These are phyloP conservation scores for Plasmodium coatneyi DNA, from an alignment of 169 alveolate species.

Conservation along the genomic window DNA sequence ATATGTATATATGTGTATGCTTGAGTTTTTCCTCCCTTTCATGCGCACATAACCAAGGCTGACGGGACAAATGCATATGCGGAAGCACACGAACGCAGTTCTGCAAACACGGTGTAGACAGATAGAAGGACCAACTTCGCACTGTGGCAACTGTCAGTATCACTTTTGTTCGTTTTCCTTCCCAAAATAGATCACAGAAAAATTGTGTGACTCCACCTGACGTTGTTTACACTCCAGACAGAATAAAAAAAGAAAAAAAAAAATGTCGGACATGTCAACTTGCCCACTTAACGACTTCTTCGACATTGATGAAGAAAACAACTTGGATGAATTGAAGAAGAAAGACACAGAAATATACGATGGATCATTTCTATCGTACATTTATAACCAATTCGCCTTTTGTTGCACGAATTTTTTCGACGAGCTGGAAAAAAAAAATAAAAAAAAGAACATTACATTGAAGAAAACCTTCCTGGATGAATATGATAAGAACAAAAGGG, in stretches of 20 bases:
- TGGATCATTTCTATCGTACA: constrained; percentile 45
- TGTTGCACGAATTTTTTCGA: constrained; percentile 52
- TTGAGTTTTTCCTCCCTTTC: not conserved
- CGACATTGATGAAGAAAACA: constrained; percentile 66
- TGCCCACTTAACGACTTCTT: constrained; percentile 72
- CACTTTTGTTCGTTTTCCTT: constrained; percentile 8
- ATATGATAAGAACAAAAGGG: constrained; percentile 14
- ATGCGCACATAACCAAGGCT: not conserved
- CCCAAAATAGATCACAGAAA: not conserved
- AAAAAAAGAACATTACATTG: constrained; percentile 40
- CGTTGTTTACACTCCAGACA: not conserved
- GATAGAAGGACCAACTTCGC: not conserved
- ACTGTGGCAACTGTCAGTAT: not conserved
- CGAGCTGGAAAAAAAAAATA: constrained; percentile 37
- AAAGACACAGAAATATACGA: constrained; percentile 32
- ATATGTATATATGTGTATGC: not conserved
- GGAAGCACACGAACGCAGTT: not conserved
- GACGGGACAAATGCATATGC: not conserved
- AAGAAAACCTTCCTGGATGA: constrained; percentile 28
- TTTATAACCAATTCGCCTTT: constrained; percentile 49
- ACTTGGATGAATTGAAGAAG: constrained; percentile 49
- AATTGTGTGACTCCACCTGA: not conserved
- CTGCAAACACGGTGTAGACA: not conserved
- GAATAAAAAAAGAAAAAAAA: constrained; percentile 13
- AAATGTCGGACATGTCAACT: constrained; percentile 65